Percentiles rank a stretch among this genome's conserved stretches.
These are phyloP conservation scores for Flaveria linearis DNA, from an alignment of 129 eudicot genomes.

Conservation along the genomic window DNA sequence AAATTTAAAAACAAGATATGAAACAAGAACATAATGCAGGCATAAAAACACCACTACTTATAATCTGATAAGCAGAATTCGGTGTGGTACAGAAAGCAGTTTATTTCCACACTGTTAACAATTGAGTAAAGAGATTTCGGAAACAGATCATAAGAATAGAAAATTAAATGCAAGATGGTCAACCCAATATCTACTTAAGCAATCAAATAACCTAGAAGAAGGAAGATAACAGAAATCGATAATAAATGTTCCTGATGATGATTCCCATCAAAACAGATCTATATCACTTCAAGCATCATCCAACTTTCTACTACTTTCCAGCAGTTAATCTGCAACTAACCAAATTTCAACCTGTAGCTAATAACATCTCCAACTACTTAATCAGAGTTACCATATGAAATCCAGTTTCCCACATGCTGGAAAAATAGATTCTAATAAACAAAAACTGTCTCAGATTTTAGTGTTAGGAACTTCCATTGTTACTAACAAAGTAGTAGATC, in stretches of 20 bases:
- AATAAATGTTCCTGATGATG: not conserved
- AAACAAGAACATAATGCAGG: conserved; percentile 5
- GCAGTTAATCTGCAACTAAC: conserved; percentile 1
- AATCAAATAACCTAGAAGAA: conserved; percentile 13
- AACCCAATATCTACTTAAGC: conserved; percentile 22
- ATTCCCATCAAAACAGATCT: not conserved
- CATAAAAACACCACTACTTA: conserved; percentile 11
- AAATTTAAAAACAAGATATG: not conserved
- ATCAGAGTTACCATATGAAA: conserved; percentile 2
- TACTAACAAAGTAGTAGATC: not conserved
- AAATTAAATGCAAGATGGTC: conserved; percentile 14
- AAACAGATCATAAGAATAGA: not conserved
- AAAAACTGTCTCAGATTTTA: conserved; percentile 9
- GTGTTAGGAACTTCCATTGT: not conserved
- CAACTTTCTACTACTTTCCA: conserved; percentile 13
- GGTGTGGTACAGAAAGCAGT: conserved; percentile 16
- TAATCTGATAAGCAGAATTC: conserved; percentile 12
- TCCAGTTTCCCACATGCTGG: conserved; percentile 8
- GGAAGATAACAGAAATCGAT: conserved; percentile 17
- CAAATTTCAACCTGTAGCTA: conserved; percentile 1
- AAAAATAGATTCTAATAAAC: conserved; percentile 12
- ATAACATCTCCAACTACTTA: conserved; percentile 21
- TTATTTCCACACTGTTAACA: conserved; percentile 20
- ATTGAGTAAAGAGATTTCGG: not conserved
- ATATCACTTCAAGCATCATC: conserved; percentile 21